These are phyloP conservation scores for apple (Malus domestica) DNA, from an alignment of 306 rosid genomes.

Conservation along the genomic window ASM211411v1 NC_041801.1:4290001-4290500, in stretches of 20 bases:
- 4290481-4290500: background rate
- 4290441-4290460: background rate
- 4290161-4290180: constrained; percentile 84
- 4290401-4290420: background rate
- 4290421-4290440: background rate
- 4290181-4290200: constrained; percentile 83
- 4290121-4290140: constrained; percentile 88
- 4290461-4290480: background rate
- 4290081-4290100: constrained; percentile 84
- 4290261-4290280: background rate
- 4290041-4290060: constrained; percentile 95
- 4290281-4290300: background rate
- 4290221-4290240: background rate
- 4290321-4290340: background rate
- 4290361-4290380: background rate
- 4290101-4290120: constrained; percentile 97
- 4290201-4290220: constrained; percentile 65
- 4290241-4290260: background rate
- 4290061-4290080: constrained; percentile 95
- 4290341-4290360: background rate
- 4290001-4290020: constrained; percentile 95
- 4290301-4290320: background rate
- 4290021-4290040: constrained; percentile 97
- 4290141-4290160: constrained; percentile 80
- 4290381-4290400: background rate